Conservation (phyloP, 2,329 filamentous ascomycete genomes). For the Pezicula neosporulosa region DNA sequence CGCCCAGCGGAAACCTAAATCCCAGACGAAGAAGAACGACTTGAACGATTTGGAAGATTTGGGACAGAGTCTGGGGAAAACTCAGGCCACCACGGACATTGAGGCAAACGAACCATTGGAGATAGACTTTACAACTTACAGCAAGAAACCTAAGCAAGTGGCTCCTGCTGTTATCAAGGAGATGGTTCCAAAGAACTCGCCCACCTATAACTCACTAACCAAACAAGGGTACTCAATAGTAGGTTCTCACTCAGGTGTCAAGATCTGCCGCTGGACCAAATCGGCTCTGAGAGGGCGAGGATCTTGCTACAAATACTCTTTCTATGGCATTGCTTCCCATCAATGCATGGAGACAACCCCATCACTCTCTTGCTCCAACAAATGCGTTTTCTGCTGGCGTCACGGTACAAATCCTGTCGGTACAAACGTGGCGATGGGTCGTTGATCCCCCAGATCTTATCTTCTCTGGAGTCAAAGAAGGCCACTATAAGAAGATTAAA, state of each 20-base stretch:
- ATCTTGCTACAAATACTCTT: slow-evolving; percentile 96
- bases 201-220: slow-evolving; percentile 83
- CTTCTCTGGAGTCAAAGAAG: slow-evolving; percentile 84
- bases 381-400: slow-evolving; percentile 98
- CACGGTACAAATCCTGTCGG: slow-evolving; percentile 97
- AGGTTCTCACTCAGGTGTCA: slow-evolving; percentile 91
- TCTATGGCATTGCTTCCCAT: slow-evolving; percentile 95
- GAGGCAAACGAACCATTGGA: slow-evolving; percentile 52
- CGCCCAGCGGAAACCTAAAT: slow-evolving; percentile 32
- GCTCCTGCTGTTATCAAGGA: slow-evolving; percentile 60
- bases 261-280: slow-evolving; percentile 98
- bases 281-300: slow-evolving; percentile 89
- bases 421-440: slow-evolving; percentile 91
- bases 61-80: slow-evolving; percentile 57
- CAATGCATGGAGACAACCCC: slow-evolving; percentile 98
- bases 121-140: slow-evolving; percentile 81
- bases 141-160: slow-evolving; percentile 41
- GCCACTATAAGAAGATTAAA: slow-evolving; percentile 96
- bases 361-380: slow-evolving; percentile 93
- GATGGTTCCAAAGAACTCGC: slow-evolving; percentile 91
- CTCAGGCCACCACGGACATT: slow-evolving; percentile 27
- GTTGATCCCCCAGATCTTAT: slow-evolving; percentile 89
- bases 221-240: slow-evolving; percentile 97
- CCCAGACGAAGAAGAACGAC: slow-evolving; percentile 40
- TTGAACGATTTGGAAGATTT: slow-evolving; percentile 86